Evolutionary conservation across 1,139 yeast genomes (phyloP).

Genomic region (Taphrina wiesneri): DNA sequence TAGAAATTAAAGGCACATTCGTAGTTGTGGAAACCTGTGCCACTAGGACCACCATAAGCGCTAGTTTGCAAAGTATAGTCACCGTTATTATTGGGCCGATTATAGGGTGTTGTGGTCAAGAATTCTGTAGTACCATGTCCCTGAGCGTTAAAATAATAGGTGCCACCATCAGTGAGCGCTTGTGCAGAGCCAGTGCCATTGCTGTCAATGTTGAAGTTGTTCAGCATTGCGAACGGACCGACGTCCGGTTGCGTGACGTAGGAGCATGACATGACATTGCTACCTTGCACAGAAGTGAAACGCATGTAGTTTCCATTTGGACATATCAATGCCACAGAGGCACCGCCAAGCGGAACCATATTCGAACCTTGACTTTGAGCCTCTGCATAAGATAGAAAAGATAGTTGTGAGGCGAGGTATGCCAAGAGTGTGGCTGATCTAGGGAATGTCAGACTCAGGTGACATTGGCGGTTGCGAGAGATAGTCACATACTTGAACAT

Average conservation of each 20-base stretch:
- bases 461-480: neutral
- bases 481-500: neutral
- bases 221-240: slow-evolving; percentile 8
- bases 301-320: slow-evolving; percentile 23
- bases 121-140: slow-evolving; percentile 3
- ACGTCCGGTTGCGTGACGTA: neutral
- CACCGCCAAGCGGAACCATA: slow-evolving; percentile 16
- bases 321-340: slow-evolving; percentile 8
- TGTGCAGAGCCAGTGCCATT: slow-evolving; percentile 14
- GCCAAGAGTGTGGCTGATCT: neutral
- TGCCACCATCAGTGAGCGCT: slow-evolving; percentile 11
- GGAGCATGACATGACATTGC: neutral
- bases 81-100: slow-evolving; percentile 4
- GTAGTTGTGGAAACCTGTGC: slow-evolving; percentile 18
- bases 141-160: slow-evolving; percentile 10
- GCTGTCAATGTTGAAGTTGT: slow-evolving; percentile 18
- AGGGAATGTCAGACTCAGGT: neutral
- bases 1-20: slow-evolving; percentile 28
- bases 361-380: slow-evolving; percentile 12
- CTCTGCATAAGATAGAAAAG: neutral
- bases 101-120: slow-evolving; percentile 14
- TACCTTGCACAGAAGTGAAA: neutral
- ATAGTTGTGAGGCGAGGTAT: neutral
- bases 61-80: slow-evolving; percentile 8
- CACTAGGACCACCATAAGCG: slow-evolving; percentile 14